Conservation (phyloP, 495 filamentous ascomycete species). For the Penicillium coprophilum region DNA sequence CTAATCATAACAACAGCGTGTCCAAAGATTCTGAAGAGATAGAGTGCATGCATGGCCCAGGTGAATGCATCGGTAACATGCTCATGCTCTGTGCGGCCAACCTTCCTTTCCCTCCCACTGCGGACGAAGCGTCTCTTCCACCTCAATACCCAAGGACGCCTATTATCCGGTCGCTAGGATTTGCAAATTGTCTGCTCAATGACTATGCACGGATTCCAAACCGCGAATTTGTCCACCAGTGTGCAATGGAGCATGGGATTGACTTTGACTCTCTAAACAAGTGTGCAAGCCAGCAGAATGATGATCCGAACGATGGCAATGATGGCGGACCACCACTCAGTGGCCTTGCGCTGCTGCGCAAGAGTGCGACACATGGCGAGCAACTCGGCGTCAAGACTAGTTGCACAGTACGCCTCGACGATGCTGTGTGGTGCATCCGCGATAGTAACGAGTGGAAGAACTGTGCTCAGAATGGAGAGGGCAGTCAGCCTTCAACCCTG, state of each 20-base stretch:
- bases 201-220: slow-evolving; percentile 75
- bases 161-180: slow-evolving; percentile 84
- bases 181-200: slow-evolving; percentile 79
- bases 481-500: slow-evolving; percentile 67
- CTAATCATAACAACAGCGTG: slow-evolving; percentile 25
- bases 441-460: slow-evolving; percentile 80
- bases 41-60: slow-evolving; percentile 80
- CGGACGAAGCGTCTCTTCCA: slow-evolving; percentile 28
- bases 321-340: slow-evolving; percentile 44
- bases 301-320: slow-evolving; percentile 58
- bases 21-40: slow-evolving; percentile 41
- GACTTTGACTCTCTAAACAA: slow-evolving; percentile 80
- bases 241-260: slow-evolving; percentile 84
- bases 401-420: slow-evolving; percentile 82
- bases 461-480: slow-evolving; percentile 58
- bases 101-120: slow-evolving; percentile 46
- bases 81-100: slow-evolving; percentile 85
- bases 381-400: slow-evolving; percentile 72
- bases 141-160: slow-evolving; percentile 50
- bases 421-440: slow-evolving; percentile 77
- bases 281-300: slow-evolving; percentile 58
- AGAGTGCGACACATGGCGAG: slow-evolving; percentile 70
- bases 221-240: slow-evolving; percentile 71
- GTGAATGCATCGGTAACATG: slow-evolving; percentile 92
- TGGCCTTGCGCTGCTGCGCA: slow-evolving; percentile 64